Evolutionary conservation across 306 rosid genomes (phyloP).

Genomic region (Cercis canadensis): DNA sequence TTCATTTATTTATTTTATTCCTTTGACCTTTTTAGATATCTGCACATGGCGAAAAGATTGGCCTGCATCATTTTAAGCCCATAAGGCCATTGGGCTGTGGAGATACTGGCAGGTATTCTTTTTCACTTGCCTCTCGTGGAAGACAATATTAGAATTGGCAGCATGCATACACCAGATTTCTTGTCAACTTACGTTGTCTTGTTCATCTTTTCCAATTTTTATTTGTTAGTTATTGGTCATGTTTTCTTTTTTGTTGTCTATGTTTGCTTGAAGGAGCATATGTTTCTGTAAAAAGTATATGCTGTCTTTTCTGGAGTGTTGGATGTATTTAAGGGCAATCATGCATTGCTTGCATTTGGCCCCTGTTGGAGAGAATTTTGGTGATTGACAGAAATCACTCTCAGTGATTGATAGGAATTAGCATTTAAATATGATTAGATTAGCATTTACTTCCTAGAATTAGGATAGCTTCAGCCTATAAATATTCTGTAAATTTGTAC

Average conservation of each 20-base stretch:
- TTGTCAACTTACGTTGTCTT: neutral
- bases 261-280: conserved; percentile 1
- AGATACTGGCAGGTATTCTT: conserved; percentile 90
- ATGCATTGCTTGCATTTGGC: neutral
- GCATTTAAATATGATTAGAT: no score
- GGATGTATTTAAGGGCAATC: neutral
- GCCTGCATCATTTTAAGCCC: conserved; percentile 82
- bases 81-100: conserved; percentile 91
- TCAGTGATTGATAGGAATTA: no score
- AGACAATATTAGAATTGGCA: neutral
- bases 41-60: conserved; percentile 67
- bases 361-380: no score
- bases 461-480: no score
- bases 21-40: conserved; percentile 53
- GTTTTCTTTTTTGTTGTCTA: conserved; percentile 13
- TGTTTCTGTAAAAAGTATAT: neutral
- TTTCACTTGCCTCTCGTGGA: neutral
- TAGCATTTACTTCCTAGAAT: no score
- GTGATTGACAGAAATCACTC: no score
- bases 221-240: neutral
- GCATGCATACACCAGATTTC: neutral
- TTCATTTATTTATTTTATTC: conserved; percentile 28
- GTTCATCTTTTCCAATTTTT: neutral
- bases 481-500: no score
- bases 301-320: no score